Conservation (phyloP, 1,284 basidiomycete genomes). For the Megacollybia platyphylla region DNA sequence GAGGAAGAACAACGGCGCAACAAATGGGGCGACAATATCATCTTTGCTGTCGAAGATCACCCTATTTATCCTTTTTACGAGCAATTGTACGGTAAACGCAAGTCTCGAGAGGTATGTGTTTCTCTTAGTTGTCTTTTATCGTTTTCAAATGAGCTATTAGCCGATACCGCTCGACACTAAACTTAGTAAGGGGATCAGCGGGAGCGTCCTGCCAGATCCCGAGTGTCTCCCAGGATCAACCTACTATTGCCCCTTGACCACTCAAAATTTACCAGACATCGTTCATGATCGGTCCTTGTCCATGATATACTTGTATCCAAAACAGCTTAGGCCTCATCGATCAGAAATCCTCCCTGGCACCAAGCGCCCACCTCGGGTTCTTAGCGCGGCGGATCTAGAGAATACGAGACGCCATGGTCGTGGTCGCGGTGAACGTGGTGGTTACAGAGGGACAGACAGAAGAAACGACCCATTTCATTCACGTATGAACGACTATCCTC, state of each 20-base stretch:
- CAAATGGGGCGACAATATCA: conserved; percentile 71
- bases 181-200: conserved; percentile 70
- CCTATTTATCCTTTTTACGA: conserved; percentile 80
- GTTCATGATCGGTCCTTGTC: conserved; percentile 80
- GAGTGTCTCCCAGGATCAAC: conserved; percentile 87
- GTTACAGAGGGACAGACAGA: conserved; percentile 14
- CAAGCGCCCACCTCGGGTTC: conserved; percentile 42
- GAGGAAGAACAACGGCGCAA: conserved; percentile 83
- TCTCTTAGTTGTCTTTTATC: conserved; percentile 2
- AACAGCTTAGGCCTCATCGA: conserved; percentile 75
- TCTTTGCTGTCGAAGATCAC: conserved; percentile 84
- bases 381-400: conserved; percentile 71
- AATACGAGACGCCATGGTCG: conserved; percentile 31
- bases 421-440: conserved; percentile 24
- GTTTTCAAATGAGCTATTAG: conserved; percentile 20
- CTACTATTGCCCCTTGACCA: conserved; percentile 63
- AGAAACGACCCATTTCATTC: conserved; percentile 27
- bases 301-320: conserved; percentile 83
- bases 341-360: conserved; percentile 77
- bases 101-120: conserved; percentile 57
- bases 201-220: conserved; percentile 73
- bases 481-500: conserved; percentile 16
- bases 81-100: conserved; percentile 82
- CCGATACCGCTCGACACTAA: conserved; percentile 58
- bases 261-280: conserved; percentile 64